Conservation (phyloP, 2,329 filamentous ascomycete genomes). For the Penicillium janthinellum region DNA sequence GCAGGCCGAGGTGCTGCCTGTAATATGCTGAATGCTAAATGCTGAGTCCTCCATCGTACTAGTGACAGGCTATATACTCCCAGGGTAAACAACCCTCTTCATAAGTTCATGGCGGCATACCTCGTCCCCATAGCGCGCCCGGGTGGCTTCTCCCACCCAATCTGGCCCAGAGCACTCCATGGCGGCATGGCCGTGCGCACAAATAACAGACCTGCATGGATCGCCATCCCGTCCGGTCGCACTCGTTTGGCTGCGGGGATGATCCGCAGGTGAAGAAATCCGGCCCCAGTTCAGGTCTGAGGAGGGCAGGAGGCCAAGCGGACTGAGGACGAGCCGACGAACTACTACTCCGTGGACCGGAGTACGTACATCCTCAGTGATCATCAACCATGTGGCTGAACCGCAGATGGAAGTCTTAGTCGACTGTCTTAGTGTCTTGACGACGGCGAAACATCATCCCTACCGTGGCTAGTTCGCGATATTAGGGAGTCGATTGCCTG, state of each 20-base stretch:
- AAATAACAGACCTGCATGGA: not conserved
- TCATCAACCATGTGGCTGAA: not conserved
- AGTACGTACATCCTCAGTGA: no score
- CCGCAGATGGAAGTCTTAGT: not conserved
- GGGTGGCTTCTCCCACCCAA: constrained; percentile 1
- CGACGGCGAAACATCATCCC: not conserved
- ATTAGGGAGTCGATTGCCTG: not conserved
- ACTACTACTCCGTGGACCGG: not conserved
- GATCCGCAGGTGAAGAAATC: not conserved
- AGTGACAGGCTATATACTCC: not conserved
- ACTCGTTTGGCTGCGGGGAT: not conserved
- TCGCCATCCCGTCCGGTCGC: constrained; percentile 1
- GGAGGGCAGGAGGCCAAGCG: no score
- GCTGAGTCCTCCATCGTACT: not conserved
- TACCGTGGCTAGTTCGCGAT: not conserved
- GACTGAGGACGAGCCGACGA: not conserved
- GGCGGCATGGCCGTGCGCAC: not conserved
- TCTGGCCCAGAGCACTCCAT: not conserved
- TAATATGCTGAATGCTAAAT: not conserved
- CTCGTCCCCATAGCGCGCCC: not conserved
- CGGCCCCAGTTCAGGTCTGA: not conserved
- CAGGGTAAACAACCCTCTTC: not conserved
- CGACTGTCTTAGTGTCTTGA: not conserved
- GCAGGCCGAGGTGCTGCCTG: no score
- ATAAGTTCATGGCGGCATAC: not conserved